Evolutionary conservation across 768 basidiomycete species (phyloP).

Genomic region (Pleurotus djamor): DNA sequence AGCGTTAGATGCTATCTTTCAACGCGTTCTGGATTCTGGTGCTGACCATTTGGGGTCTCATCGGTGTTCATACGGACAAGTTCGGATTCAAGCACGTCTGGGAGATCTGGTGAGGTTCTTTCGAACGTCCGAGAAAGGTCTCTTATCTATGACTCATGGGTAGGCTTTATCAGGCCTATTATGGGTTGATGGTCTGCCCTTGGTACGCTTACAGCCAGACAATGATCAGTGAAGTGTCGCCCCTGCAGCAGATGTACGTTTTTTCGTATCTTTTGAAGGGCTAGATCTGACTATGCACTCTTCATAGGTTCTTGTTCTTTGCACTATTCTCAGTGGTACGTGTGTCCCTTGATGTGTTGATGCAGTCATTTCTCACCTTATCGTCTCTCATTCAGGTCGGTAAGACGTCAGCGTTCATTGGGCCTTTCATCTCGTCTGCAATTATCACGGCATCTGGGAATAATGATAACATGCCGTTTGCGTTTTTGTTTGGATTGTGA

Average conservation of each 20-base stretch:
- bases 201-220: conserved; percentile 85
- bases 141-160: background rate
- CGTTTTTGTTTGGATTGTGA: conserved; percentile 68
- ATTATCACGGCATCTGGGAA: conserved; percentile 67
- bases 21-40: conserved; percentile 73
- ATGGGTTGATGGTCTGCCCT: conserved; percentile 72
- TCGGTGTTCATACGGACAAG: conserved; percentile 70
- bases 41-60: conserved; percentile 71
- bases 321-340: conserved; percentile 69
- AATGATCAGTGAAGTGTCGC: conserved; percentile 80
- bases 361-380: background rate
- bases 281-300: background rate
- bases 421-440: conserved; percentile 71
- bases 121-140: background rate
- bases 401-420: conserved; percentile 77
- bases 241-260: conserved; percentile 64
- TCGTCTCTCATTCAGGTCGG: conserved; percentile 44
- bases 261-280: background rate
- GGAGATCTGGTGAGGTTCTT: conserved; percentile 61
- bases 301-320: conserved; percentile 64
- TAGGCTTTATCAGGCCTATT: conserved; percentile 70
- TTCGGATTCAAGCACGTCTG: conserved; percentile 84
- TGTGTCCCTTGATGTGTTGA: background rate
- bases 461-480: conserved; percentile 76
- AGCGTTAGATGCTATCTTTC: conserved; percentile 62